Conservation (phyloP, 2,329 filamentous ascomycete genomes). For the Cadophora sp. region DNA sequence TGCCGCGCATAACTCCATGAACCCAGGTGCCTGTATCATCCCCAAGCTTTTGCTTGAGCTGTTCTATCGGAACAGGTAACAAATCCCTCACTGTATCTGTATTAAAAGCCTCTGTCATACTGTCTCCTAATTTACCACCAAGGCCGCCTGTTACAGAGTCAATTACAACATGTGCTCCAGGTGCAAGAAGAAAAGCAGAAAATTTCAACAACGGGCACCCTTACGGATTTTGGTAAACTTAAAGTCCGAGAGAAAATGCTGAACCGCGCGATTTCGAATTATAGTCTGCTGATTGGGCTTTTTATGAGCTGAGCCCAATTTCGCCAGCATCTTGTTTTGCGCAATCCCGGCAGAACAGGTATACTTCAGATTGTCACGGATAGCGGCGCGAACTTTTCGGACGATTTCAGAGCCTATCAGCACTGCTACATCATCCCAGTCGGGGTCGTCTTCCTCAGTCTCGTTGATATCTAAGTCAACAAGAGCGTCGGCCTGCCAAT, state of each 20-base stretch:
- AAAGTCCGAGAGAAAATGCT: constrained; percentile 80
- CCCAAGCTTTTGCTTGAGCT: constrained; percentile 78
- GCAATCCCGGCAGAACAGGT: constrained; percentile 92
- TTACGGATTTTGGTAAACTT: constrained; percentile 85
- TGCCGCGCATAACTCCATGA: constrained; percentile 82
- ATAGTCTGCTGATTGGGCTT: constrained; percentile 96
- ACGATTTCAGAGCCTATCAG: constrained; percentile 90
- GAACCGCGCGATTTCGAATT: constrained; percentile 83
- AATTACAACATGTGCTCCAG: not conserved
- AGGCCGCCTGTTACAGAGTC: constrained; percentile 65
- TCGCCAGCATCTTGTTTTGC: constrained; percentile 93
- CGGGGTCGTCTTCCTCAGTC: constrained; percentile 79
- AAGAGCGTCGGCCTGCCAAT: constrained; percentile 85
- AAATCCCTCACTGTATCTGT: constrained; percentile 83
- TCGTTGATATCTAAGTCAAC: constrained; percentile 77
- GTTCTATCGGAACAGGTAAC: constrained; percentile 73
- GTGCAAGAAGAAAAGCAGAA: not conserved
- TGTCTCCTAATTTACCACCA: constrained; percentile 93
- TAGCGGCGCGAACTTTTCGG: constrained; percentile 70
- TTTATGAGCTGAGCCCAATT: constrained; percentile 87
- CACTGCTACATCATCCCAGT: constrained; percentile 95
- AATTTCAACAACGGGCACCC: constrained; percentile 42
- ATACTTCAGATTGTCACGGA: constrained; percentile 77
- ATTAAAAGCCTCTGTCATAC: constrained; percentile 79
- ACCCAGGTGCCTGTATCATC: constrained; percentile 88